Base-by-base conservation (phyloP, 2,329 filamentous ascomycete species). In the Botryotinia narcissicola region DNA sequence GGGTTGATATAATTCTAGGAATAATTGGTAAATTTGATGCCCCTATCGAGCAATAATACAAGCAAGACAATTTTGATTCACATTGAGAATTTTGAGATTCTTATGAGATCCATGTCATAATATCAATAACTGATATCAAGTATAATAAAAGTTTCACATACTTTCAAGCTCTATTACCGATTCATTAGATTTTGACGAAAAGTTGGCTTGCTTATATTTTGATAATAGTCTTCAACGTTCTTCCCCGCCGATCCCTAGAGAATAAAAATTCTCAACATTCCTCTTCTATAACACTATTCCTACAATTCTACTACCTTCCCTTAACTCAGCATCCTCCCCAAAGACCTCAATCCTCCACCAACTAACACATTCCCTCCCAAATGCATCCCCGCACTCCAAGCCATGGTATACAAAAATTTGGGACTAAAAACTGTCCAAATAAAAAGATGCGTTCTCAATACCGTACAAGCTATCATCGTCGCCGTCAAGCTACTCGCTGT, bases 371-470 rank as follows among this genome's bases (percentile, higher is more conserved):
- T 94, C 61, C 95, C 85, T 54, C 87, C 80, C 75, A 95, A 81
- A 87, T 99, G 95, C 84, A 95, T 93, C 12, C 89, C 93, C 63
- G 95, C 80, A 75, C 88, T 90, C 97, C 96, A 99, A 22, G 92
- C 94, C 86, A 96, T 92, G 76, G 90, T 93, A 81, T 97, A 99
- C 77, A 99, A 84, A 82, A 95, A 98, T 82, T 98, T 99, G 0
- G 96, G 96, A 76, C 93, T 97, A 82, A 99, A 99, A 18, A 99
- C 96, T 0, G 95, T 98, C 96, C 96, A 99, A 75, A 99, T 95
- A 81, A 99, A 99, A 73, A 99, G 82, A 85, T 99, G 96, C 44
- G 93, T 94, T 77, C 95, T 86, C 80, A 99, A 82, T 12, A 88
- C 86, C 66, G 92, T 94, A 82, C 96, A 99, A 25, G 95, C 94